Evolutionary conservation across 164 flowering plant genomes (phyloP).

Genomic region (Magnolia sinica): DNA sequence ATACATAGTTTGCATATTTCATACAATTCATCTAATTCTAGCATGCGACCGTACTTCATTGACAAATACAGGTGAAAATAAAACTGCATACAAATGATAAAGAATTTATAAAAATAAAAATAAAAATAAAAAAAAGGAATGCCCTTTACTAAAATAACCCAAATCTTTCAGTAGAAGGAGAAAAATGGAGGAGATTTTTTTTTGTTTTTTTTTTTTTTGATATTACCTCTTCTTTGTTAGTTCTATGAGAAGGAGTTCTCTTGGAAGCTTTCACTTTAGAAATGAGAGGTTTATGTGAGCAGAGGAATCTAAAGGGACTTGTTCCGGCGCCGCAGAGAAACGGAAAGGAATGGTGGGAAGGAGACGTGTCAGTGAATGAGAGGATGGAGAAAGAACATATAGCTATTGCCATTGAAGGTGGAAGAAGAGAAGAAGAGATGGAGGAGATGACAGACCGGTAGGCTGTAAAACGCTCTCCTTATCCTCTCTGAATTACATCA

Average conservation of each 20-base stretch:
- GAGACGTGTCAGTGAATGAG: conserved; percentile 5
- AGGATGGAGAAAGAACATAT: conserved; percentile 16
- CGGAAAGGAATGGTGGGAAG: background rate
- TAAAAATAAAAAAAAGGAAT: background rate
- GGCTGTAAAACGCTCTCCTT: background rate
- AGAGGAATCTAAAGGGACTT: conserved; percentile 1
- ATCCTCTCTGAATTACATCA: background rate
- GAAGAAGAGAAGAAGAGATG: background rate
- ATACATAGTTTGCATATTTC: too few relatives aligned
- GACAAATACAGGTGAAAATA: background rate
- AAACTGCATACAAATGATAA: background rate
- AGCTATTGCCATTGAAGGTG: conserved; percentile 15
- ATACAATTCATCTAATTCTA: background rate
- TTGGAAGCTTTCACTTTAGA: conserved; percentile 1
- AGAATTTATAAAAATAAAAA: too few relatives aligned
- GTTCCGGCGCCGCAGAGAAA: conserved; percentile 6
- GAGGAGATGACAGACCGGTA: background rate
- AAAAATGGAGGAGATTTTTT: background rate
- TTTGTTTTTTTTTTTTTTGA: background rate
- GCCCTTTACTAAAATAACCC: too few relatives aligned
- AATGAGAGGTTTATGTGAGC: background rate
- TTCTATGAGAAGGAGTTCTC: conserved; percentile 3
- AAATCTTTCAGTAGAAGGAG: background rate
- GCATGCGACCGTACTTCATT: too few relatives aligned
- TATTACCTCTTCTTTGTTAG: conserved; percentile 19